Evolutionary conservation across 1,284 basidiomycete species (phyloP).

Genomic region (Cutaneotrichosporon cyanovorans): DNA sequence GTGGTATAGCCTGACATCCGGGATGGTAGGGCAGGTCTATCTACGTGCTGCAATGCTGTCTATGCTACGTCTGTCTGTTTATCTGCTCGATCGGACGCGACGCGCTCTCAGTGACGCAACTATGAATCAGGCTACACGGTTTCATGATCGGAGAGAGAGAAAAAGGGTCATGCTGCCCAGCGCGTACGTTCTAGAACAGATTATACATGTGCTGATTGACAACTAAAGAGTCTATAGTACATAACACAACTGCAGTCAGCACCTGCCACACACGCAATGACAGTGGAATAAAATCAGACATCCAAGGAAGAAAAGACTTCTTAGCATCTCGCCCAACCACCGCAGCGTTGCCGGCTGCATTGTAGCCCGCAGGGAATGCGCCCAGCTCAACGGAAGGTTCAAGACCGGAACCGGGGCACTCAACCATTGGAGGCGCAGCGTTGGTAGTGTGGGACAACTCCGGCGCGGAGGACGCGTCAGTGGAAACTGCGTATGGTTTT

Average conservation of each 20-base stretch:
- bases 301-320: slow-evolving; percentile 49
- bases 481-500: slow-evolving; percentile 50
- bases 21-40: too few relatives aligned
- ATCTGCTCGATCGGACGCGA: too few relatives aligned
- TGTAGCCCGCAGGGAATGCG: slow-evolving; percentile 29
- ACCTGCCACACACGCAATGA: neutral
- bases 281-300: slow-evolving; percentile 38
- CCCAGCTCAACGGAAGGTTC: slow-evolving; percentile 41
- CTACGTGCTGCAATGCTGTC: too few relatives aligned
- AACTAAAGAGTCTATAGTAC: neutral
- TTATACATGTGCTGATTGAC: neutral
- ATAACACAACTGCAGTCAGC: slow-evolving; percentile 4
- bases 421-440: slow-evolving; percentile 18
- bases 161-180: too few relatives aligned
- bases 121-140: too few relatives aligned
- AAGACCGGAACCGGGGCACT: slow-evolving; percentile 27
- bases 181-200: too few relatives aligned
- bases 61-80: too few relatives aligned
- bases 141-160: too few relatives aligned
- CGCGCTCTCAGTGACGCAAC: too few relatives aligned
- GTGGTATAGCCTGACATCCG: too few relatives aligned
- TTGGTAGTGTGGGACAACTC: slow-evolving; percentile 37
- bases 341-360: slow-evolving; percentile 21
- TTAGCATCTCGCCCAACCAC: slow-evolving; percentile 36
- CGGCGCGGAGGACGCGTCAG: slow-evolving; percentile 46